These are phyloP conservation scores for Curvularia spicifera DNA, from an alignment of 2,329 filamentous ascomycete genomes.

Conservation along the genomic window DNA sequence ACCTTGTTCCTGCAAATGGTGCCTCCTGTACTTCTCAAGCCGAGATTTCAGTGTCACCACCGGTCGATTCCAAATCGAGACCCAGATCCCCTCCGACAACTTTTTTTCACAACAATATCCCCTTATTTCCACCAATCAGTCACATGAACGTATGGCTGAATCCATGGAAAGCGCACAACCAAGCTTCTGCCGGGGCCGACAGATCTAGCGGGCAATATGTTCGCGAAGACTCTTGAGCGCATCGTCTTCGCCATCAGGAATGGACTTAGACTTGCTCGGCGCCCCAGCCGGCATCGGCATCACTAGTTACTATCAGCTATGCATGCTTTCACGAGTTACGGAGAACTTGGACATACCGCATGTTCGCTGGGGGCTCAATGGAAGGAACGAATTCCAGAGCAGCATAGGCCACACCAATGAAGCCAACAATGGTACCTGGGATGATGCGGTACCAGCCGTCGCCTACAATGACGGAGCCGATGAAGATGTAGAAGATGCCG, in stretches of 20 bases:
- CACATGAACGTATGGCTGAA: slow-evolving; percentile 17
- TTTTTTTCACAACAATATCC: not conserved
- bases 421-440: slow-evolving; percentile 76
- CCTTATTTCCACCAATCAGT: slow-evolving; percentile 8
- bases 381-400: slow-evolving; percentile 59
- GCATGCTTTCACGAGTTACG: not conserved
- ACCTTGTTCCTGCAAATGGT: slow-evolving; percentile 4
- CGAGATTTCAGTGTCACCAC: slow-evolving; percentile 8
- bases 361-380: slow-evolving; percentile 61
- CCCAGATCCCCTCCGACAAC: not conserved
- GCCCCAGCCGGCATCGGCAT: slow-evolving; percentile 61
- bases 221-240: slow-evolving; percentile 35
- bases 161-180: slow-evolving; percentile 21
- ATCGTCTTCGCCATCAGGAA: slow-evolving; percentile 24
- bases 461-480: slow-evolving; percentile 84
- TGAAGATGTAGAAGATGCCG: slow-evolving; percentile 95
- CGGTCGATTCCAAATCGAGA: slow-evolving; percentile 3
- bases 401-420: slow-evolving; percentile 78
- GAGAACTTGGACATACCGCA: slow-evolving; percentile 49
- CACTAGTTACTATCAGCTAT: slow-evolving; percentile 41
- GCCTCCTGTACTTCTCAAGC: slow-evolving; percentile 5
- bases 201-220: slow-evolving; percentile 7
- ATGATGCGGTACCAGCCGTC: slow-evolving; percentile 71
- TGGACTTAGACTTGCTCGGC: slow-evolving; percentile 58
- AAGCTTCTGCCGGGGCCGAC: slow-evolving; percentile 9